Evolutionary conservation across 495 filamentous ascomycete species (phyloP).

Genomic region (Tuber microsphaerosporum): DNA sequence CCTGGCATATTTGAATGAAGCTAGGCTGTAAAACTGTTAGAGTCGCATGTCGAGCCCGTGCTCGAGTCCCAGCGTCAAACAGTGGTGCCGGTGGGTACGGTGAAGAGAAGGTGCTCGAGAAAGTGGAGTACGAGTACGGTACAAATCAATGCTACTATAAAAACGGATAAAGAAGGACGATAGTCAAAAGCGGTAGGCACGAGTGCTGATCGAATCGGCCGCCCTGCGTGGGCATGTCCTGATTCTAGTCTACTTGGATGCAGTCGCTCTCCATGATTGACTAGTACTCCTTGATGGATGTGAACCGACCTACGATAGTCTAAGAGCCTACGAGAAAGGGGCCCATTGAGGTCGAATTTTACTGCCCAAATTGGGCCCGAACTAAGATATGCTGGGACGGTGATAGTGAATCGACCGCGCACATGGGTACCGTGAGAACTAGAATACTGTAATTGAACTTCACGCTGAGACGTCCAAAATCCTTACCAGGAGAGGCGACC

Average conservation of each 20-base stretch:
- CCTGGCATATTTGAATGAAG: not conserved
- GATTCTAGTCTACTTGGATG: not conserved
- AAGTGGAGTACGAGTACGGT: too few relatives aligned
- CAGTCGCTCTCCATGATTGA: not conserved
- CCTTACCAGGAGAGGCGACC: too few relatives aligned
- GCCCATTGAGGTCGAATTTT: too few relatives aligned
- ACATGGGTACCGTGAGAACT: too few relatives aligned
- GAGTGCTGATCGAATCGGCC: not conserved
- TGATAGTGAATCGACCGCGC: too few relatives aligned
- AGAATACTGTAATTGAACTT: too few relatives aligned
- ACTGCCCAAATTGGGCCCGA: too few relatives aligned
- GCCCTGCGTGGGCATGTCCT: not conserved
- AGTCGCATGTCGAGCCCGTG: not conserved
- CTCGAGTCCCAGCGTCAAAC: not conserved
- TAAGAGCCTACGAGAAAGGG: too few relatives aligned
- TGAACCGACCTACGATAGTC: not conserved
- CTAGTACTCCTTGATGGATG: too few relatives aligned
- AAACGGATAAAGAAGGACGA: too few relatives aligned
- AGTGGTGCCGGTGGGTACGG: not conserved
- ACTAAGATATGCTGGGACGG: too few relatives aligned
- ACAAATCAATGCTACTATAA: not conserved
- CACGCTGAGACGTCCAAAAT: too few relatives aligned
- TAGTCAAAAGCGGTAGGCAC: not conserved
- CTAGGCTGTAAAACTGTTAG: not conserved
- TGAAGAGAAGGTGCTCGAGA: not conserved